phyloP scores from a whole-genome alignment of 139 green algal genomes.

The Closterium sp. region DNA sequence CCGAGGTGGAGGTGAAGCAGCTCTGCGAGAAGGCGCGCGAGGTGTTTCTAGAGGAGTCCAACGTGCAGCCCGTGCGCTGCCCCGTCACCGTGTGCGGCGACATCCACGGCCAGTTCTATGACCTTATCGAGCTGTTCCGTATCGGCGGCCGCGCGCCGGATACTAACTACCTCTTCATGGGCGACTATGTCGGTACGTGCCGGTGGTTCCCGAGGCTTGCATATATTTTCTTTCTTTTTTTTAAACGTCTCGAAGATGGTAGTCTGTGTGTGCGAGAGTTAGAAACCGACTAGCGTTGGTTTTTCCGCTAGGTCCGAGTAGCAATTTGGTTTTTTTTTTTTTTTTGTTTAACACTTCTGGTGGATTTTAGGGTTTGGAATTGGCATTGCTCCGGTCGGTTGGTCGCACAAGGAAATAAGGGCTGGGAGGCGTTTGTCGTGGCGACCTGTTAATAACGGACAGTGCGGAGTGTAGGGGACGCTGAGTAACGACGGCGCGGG shows the following conservation, averaged over 20 bases:
- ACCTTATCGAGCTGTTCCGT: slow-evolving; percentile 95
- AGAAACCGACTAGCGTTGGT: not conserved
- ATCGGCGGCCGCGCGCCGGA: slow-evolving; percentile 92
- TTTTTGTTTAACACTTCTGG: not conserved
- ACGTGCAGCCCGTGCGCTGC: slow-evolving; percentile 91
- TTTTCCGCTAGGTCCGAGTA: no score
- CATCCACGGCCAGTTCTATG: slow-evolving; percentile 98
- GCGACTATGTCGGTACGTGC: slow-evolving; percentile 77
- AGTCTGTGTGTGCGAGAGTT: not conserved
- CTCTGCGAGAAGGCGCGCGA: slow-evolving; percentile 85
- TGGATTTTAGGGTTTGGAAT: not conserved
- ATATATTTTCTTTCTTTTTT: no score
- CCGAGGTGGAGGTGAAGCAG: slow-evolving; percentile 80
- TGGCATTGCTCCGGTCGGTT: not conserved
- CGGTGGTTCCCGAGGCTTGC: no score
- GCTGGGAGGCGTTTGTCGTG: not conserved
- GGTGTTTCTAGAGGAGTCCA: slow-evolving; percentile 78
- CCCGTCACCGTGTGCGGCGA: slow-evolving; percentile 92
- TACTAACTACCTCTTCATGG: slow-evolving; percentile 99
- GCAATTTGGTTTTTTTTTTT: not conserved
- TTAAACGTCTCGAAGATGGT: not conserved
- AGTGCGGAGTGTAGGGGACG: not conserved
- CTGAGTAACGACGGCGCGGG: not conserved
- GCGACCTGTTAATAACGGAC: not conserved
- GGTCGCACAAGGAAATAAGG: not conserved